phyloP scores from a whole-genome alignment of 306 rosid species.

The Corylus heterophylla region DNA sequence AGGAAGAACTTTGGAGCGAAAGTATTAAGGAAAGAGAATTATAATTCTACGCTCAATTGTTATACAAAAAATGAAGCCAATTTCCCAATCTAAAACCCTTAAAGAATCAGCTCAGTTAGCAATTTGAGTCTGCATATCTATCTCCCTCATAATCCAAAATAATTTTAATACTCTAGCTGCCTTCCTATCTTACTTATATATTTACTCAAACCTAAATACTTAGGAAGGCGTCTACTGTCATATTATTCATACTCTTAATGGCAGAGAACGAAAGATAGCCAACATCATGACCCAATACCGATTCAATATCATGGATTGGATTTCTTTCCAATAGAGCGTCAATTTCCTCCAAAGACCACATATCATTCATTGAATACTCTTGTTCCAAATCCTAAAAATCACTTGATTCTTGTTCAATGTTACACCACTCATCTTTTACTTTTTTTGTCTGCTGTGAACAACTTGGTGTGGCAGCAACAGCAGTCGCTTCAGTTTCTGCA shows the following conservation, averaged over 20 bases:
- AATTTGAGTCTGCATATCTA: neutral
- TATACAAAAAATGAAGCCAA: neutral
- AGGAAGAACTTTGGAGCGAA: no score
- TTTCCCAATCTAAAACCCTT: neutral
- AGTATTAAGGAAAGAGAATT: no score
- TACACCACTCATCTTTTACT: conserved; percentile 34
- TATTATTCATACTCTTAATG: conserved; percentile 51
- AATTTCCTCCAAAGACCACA: conserved; percentile 63
- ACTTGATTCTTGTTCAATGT: neutral
- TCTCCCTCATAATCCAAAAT: neutral
- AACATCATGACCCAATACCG: conserved; percentile 25
- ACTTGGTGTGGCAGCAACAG: conserved; percentile 15
- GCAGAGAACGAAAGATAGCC: conserved; percentile 22
- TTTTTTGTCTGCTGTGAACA: conserved; percentile 26
- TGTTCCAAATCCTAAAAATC: conserved; percentile 7
- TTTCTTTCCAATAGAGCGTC: conserved; percentile 37
- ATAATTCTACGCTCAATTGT: no score
- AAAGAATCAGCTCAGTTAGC: neutral
- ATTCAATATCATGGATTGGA: conserved; percentile 24
- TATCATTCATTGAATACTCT: conserved; percentile 55
- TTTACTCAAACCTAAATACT: conserved; percentile 49
- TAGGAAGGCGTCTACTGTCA: conserved; percentile 45
- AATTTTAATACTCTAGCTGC: conserved; percentile 20
- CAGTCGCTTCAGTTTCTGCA: no score
- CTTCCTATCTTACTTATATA: conserved; percentile 31